Evolutionary conservation across 805 yeast species (phyloP), one percentile per base, ranked within the genome.

Genomic region (Hanseniaspora clermontiae): DNA sequence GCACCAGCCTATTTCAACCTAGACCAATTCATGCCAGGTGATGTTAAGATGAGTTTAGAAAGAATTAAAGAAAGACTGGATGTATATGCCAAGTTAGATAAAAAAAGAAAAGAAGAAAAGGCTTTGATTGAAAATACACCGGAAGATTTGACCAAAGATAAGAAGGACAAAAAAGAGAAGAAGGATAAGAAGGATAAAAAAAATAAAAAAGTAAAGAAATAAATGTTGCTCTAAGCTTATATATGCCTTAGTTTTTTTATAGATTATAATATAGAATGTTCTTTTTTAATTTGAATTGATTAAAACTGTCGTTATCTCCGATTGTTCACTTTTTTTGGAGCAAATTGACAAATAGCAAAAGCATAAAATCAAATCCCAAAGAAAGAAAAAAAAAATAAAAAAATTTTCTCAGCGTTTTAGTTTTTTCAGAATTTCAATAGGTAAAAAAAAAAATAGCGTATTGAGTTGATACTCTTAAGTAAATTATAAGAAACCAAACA

Each of bases 1-100:
- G 72, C 89, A 2, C 86, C 88, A 15, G 80, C 78, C 50, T 83
- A 83, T 65, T 83, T 78, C 65, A 77, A 81, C 60, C 68, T 83
- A 62, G 78, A 75, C 37, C 82, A 82, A 63, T 83, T 83, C 69
- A 77, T 76, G 59, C 80, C 79, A 64, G 89, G 88, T 55, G 90
- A 83, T 63, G 85, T 83, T 48, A 82, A 79, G 66, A 70, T 83
- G 66, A 79, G 84, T 59, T 72, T 83, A 61, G 86, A 81, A 63
- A 75, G 87, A 60, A 76, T 83, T 27, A 70, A 74, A 57, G 77
- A 76, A 57, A 75, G 80, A 62, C 71, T 76, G 39, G 75, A 75
- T 39, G 73, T 73, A 57, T 69, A 70, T 68, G 71, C 68, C 34
- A 74, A 72, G 58, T 58, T 68, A 40, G 64, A 64, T 45, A 55